Evolutionary conservation across 495 filamentous ascomycete species (phyloP).

Genomic region (Penicillium simplicissimum): DNA sequence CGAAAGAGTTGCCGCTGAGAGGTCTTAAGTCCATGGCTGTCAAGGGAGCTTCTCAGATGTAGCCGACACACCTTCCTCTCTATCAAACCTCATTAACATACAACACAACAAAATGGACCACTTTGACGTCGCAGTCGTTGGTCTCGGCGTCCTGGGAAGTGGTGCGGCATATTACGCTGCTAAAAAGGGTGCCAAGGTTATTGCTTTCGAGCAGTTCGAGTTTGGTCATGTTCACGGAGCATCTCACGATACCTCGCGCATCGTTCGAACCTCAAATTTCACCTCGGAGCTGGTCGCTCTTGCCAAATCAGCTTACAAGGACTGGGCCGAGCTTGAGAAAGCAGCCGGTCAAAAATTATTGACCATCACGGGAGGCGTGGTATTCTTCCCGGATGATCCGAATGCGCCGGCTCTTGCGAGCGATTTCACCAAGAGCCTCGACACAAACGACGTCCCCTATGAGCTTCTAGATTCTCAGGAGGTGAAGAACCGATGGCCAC

Average conservation of each 20-base stretch:
- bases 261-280: constrained; percentile 22
- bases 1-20: no score
- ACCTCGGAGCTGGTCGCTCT: constrained; percentile 17
- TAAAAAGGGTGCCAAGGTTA: constrained; percentile 22
- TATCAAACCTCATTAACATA: not conserved
- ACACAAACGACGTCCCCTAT: constrained; percentile 22
- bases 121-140: constrained; percentile 22
- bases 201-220: constrained; percentile 26
- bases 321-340: constrained; percentile 24
- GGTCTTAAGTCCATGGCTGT: not conserved
- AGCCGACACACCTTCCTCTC: not conserved
- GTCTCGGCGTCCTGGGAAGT: constrained; percentile 25
- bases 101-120: constrained; percentile 4
- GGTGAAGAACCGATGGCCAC: constrained; percentile 32
- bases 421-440: constrained; percentile 21
- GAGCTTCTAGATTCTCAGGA: constrained; percentile 27
- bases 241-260: constrained; percentile 26
- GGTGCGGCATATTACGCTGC: constrained; percentile 23
- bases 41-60: not conserved
- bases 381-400: constrained; percentile 26
- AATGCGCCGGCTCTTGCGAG: constrained; percentile 6
- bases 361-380: constrained; percentile 23
- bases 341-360: constrained; percentile 18
- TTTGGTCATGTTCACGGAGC: constrained; percentile 23
- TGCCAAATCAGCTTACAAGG: constrained; percentile 23